Conservation (phyloP, 2,329 filamentous ascomycete genomes). For the Diaporthe eres region DNA sequence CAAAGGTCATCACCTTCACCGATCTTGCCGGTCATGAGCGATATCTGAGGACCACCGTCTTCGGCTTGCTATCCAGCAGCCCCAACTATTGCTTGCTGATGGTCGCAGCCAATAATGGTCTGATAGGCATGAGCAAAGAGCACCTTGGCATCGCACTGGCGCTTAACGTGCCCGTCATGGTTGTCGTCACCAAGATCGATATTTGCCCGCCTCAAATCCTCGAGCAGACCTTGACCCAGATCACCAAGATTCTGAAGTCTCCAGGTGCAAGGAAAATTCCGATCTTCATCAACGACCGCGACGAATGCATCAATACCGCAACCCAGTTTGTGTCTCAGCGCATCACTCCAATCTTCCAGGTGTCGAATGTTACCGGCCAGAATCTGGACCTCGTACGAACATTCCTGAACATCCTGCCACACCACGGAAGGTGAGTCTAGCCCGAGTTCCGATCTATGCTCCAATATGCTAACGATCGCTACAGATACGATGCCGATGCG, state of each 20-base stretch:
- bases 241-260: constrained; percentile 93
- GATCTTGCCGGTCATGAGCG: constrained; percentile 96
- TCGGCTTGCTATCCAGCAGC: constrained; percentile 92
- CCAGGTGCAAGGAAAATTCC: constrained; percentile 95
- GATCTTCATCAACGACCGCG: constrained; percentile 91
- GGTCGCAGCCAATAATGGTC: constrained; percentile 97
- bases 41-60: constrained; percentile 95
- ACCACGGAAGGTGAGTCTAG: constrained; percentile 74
- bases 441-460: neutral
- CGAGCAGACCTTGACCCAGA: constrained; percentile 91
- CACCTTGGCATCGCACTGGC: constrained; percentile 95
- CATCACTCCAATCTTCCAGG: constrained; percentile 97
- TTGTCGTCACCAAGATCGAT: constrained; percentile 97
- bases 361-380: constrained; percentile 96
- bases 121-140: constrained; percentile 99
- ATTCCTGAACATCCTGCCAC: constrained; percentile 95
- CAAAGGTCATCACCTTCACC: constrained; percentile 97
- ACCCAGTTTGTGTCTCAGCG: constrained; percentile 95
- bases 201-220: constrained; percentile 97
- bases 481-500: constrained; percentile 84
- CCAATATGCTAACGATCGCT: neutral
- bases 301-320: constrained; percentile 94
- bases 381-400: constrained; percentile 90
- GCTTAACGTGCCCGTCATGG: constrained; percentile 97
- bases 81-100: constrained; percentile 98